phyloP scores from a whole-genome alignment of 768 basidiomycete genomes.

The Serendipita indica region DNA sequence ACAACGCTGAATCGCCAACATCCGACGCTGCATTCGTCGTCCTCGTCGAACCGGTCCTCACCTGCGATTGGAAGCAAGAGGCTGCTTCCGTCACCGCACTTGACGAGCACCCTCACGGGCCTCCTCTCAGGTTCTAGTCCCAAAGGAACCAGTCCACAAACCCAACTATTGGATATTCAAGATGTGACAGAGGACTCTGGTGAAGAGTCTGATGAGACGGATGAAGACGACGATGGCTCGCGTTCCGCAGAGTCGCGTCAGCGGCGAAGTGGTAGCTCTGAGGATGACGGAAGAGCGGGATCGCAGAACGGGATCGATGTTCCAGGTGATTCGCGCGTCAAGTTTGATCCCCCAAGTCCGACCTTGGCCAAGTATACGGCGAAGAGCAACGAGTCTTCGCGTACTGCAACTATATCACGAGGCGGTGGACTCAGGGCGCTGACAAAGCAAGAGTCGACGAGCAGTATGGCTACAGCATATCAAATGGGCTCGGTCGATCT shows the following conservation, averaged over 20 bases:
- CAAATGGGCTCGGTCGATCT: background rate
- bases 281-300: background rate
- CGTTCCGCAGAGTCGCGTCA: background rate
- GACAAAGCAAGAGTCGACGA: conserved; percentile 1
- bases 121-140: too few species aligned
- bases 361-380: conserved; percentile 6
- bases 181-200: background rate
- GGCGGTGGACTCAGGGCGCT: background rate
- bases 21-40: conserved; percentile 7
- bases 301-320: background rate
- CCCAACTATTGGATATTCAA: background rate
- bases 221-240: background rate
- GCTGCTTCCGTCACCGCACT: background rate
- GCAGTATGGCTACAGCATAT: conserved; percentile 1
- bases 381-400: conserved; percentile 3
- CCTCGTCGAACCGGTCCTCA: background rate
- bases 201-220: background rate
- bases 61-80: background rate
- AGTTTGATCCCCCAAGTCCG: background rate
- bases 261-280: background rate
- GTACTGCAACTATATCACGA: background rate
- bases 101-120: background rate
- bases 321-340: background rate
- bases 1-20: background rate
- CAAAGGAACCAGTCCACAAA: background rate